Base-by-base conservation (phyloP, 805 yeast genomes). In the Candida alai region DNA sequence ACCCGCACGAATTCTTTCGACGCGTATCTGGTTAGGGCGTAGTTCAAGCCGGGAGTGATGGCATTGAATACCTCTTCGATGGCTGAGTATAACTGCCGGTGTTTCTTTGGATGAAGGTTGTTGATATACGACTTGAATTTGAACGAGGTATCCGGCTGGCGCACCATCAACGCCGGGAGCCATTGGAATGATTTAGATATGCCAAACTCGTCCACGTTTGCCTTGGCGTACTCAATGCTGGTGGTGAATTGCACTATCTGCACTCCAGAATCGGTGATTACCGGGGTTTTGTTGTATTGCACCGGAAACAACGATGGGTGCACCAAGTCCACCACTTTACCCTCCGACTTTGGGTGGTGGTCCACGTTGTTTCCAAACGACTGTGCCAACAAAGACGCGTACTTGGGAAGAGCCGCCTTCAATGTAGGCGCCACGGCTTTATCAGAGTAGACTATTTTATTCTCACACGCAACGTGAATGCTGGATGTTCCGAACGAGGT, bases 251-350 rank as follows among this genome's bases (percentile, higher is more conserved):
- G 20, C 2, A 36, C 37, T 14, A 42, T 35, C 15, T 26, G 27
- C 12, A 42, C 12, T 10, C 34, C 36, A 18, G 38, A 32, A 7
- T 34, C 29, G 5, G 12, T 24, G 17, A 35, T 19, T 12, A 54
- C 39, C 6, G 54, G 52, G 4, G 65, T 56, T 12, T 10, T 39
- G 0, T 55, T 63, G 32, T 62, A 63, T 24, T 44, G 55, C 17
- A 56, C 41, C 6, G 67, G 64, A 28, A 49, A 65, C 28, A 67
- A 49, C 12, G 69, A 63, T 14, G 72, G 71, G 35, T 67, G 71
- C 8, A 59, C 68, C 16, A 66, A 48, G 39, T 64, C 65, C 16
- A 62, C 40, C 4, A 64, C 69, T 42, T 58, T 56, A n/a, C 59
- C 46, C 28, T 63, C 43, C 7, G 65, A 52, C 3, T 53, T 54